Conservation (phyloP, 73 alveolate genomes). For the Halteria grandinella region DNA sequence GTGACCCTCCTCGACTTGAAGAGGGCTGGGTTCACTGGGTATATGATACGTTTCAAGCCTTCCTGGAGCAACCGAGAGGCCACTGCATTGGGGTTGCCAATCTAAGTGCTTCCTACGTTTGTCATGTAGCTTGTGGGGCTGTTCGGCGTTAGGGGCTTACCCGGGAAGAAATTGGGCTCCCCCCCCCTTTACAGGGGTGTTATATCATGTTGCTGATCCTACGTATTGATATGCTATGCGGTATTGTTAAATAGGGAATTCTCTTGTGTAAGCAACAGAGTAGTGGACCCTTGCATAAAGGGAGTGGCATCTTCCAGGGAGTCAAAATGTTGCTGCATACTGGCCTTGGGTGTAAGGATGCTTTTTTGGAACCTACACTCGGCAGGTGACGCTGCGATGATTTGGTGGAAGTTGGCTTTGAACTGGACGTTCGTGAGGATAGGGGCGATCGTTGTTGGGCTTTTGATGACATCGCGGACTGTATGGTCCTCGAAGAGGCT, state of each 20-base stretch:
- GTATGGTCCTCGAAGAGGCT: slow-evolving; percentile 24
- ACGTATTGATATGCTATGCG: no score
- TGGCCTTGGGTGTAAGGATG: background rate
- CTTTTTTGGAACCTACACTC: slow-evolving; percentile 29
- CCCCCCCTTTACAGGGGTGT: background rate
- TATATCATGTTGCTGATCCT: no score
- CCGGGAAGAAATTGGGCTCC: background rate
- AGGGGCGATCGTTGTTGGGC: slow-evolving; percentile 27
- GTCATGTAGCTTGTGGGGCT: no score
- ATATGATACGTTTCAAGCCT: background rate
- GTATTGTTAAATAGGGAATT: background rate
- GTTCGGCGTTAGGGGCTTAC: background rate
- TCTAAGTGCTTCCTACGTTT: no score
- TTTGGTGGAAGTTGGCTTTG: background rate
- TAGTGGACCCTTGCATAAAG: background rate
- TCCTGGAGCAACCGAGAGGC: background rate
- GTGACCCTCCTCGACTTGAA: slow-evolving; percentile 20
- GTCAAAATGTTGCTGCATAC: no score
- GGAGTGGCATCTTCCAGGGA: no score
- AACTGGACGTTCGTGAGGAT: background rate
- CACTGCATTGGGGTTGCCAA: no score
- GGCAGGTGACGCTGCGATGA: background rate
- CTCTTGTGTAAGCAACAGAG: background rate
- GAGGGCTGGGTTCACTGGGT: slow-evolving; percentile 32
- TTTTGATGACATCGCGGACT: slow-evolving; percentile 3